Evolutionary conservation across 768 basidiomycete genomes (phyloP).

Genomic region (Paxillus ammoniavirescens): DNA sequence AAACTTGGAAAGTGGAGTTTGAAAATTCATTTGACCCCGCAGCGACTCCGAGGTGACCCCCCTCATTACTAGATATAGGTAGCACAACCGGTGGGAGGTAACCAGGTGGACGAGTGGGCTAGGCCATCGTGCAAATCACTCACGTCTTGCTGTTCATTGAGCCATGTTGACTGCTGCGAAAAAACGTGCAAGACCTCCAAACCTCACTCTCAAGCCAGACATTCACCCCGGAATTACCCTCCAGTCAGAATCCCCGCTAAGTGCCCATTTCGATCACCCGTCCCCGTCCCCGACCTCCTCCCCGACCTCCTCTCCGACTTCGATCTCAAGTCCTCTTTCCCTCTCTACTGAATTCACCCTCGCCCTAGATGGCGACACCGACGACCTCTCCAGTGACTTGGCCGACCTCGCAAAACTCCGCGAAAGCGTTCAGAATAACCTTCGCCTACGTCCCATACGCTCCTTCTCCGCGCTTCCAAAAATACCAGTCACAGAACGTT

Average conservation of each 20-base stretch:
- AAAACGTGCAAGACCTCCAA: slow-evolving; percentile 51
- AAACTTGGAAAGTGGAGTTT: slow-evolving; percentile 22
- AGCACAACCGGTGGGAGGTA: not conserved
- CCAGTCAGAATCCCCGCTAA: slow-evolving; percentile 14
- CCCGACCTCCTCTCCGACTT: slow-evolving; percentile 31
- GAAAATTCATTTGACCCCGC: slow-evolving; percentile 14
- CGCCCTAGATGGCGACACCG: slow-evolving; percentile 29
- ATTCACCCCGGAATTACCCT: slow-evolving; percentile 23
- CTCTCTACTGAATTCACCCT: slow-evolving; percentile 8
- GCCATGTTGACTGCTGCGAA: not conserved
- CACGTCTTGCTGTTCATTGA: not conserved
- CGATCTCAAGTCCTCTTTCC: slow-evolving; percentile 18
- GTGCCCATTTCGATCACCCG: slow-evolving; percentile 8
- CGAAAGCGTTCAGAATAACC: slow-evolving; percentile 70
- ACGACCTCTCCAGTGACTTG: slow-evolving; percentile 68
- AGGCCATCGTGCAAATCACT: not conserved
- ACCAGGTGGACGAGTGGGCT: not conserved
- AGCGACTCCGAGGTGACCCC: slow-evolving; percentile 10
- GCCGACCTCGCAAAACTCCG: slow-evolving; percentile 67
- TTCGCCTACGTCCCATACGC: slow-evolving; percentile 74
- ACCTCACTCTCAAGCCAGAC: slow-evolving; percentile 41
- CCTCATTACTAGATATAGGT: not conserved
- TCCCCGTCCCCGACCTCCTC: slow-evolving; percentile 27
- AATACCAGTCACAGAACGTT: slow-evolving; percentile 24
- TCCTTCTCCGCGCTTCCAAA: slow-evolving; percentile 54